A percentile compares a stretch with the other conserved stretches of the same genome.
Evolutionary conservation across 345 rosid genomes (phyloP).

Genomic region (Lepidium africanum): DNA sequence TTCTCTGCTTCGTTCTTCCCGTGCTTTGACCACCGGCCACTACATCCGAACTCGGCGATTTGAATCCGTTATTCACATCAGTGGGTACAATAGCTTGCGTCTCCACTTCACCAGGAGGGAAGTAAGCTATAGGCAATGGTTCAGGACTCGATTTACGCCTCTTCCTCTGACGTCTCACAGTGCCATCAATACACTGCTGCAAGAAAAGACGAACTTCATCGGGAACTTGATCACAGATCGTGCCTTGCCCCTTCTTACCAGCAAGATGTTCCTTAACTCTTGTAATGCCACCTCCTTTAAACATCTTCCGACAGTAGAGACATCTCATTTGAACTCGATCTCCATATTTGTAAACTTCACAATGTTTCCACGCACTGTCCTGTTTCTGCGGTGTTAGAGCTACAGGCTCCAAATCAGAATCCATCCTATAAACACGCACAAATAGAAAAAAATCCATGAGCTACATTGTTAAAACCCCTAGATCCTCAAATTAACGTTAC

Average conservation of each 20-base stretch:
- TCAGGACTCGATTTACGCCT: slow-evolving; percentile 48
- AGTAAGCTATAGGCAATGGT: slow-evolving; percentile 39
- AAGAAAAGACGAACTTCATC: slow-evolving; percentile 47
- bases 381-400: slow-evolving; percentile 71
- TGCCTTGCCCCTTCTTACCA: slow-evolving; percentile 77
- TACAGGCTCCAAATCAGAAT: slow-evolving; percentile 43
- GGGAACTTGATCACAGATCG: slow-evolving; percentile 67
- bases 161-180: slow-evolving; percentile 60
- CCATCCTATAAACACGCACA: neutral
- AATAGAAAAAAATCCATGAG: neutral
- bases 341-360: slow-evolving; percentile 68
- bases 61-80: slow-evolving; percentile 32
- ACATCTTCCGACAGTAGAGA: slow-evolving; percentile 63
- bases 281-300: slow-evolving; percentile 94
- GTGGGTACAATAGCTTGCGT: slow-evolving; percentile 25
- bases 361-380: slow-evolving; percentile 97
- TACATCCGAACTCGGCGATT: slow-evolving; percentile 9
- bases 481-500: neutral
- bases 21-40: slow-evolving; percentile 16
- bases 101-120: slow-evolving; percentile 30
- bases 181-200: slow-evolving; percentile 67
- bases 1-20: slow-evolving; percentile 29
- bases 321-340: slow-evolving; percentile 74
- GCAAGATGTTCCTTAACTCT: slow-evolving; percentile 96
- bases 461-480: slow-evolving; percentile 4